Percentiles rank a stretch among this genome's conserved stretches.
These are phyloP conservation scores for Emmonsiellopsis sp. DNA, from an alignment of 2,329 filamentous ascomycete species.

Conservation along the genomic window DNA sequence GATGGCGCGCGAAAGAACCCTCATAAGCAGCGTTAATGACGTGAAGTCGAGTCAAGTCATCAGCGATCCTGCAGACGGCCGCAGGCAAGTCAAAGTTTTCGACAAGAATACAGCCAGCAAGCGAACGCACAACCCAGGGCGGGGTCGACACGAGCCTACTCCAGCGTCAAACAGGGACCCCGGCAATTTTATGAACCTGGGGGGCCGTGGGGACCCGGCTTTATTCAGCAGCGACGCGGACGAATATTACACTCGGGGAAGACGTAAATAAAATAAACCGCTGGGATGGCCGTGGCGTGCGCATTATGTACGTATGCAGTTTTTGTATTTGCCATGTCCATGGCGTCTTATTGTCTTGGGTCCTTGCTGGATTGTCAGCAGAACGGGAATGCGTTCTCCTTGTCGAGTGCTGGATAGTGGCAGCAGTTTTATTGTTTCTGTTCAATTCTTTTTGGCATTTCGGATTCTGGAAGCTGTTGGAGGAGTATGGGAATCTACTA, in stretches of 20 bases:
- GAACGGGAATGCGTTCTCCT: too few relatives aligned
- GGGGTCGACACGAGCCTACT: slow-evolving; percentile 46
- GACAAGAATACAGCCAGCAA: slow-evolving; percentile 55
- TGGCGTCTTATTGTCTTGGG: not conserved
- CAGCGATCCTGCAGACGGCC: slow-evolving; percentile 22
- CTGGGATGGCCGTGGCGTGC: too few relatives aligned
- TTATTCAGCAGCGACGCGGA: slow-evolving; percentile 57
- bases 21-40: slow-evolving; percentile 73
- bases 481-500: too few relatives aligned
- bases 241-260: slow-evolving; percentile 2
- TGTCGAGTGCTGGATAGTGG: too few relatives aligned
- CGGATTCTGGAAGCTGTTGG: too few relatives aligned
- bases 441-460: too few relatives aligned
- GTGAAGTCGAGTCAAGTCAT: slow-evolving; percentile 54
- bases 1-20: slow-evolving; percentile 68
- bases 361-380: not conserved
- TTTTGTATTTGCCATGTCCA: not conserved
- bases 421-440: not conserved
- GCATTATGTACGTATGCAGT: not conserved
- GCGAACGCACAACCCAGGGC: slow-evolving; percentile 32
- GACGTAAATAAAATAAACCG: not conserved
- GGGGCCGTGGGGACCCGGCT: slow-evolving; percentile 73
- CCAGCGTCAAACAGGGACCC: slow-evolving; percentile 60
- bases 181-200: slow-evolving; percentile 72
- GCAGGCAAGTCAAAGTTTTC: slow-evolving; percentile 57